Evolutionary conservation across 2,329 filamentous ascomycete species (phyloP), one percentile per base, ranked within the genome.

Genomic region (Rhynchosporium agropyri): DNA sequence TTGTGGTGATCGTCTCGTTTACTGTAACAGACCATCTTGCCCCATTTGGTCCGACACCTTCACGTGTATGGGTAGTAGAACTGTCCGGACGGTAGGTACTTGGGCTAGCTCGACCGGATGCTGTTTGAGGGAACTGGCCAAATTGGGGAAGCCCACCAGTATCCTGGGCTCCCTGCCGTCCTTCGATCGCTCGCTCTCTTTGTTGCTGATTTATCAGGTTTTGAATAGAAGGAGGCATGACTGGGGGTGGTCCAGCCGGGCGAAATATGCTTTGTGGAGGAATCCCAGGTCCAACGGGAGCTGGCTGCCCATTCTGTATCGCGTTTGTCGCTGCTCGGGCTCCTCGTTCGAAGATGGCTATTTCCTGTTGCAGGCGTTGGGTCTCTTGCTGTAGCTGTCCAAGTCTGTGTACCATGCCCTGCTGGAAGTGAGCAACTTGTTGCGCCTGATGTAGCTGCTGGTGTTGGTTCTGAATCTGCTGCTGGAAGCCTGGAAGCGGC

Each of bases 21-120:
- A 81, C 76, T 2, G 80, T 82, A 59, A 84, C 76, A 48, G 80
- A 79, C 78, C 80, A 83, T 61, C 80, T 76, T 63, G 82, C 77
- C 15, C 82, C 82, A 66, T 84, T 81, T 9, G 81, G 79, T 0
- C 79, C 79, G 38, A 80, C 69, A 8, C 78, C 77, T 70, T 84
- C 81, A 38, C 80, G 79, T 8, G 80, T 77, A 26, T 82, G 76
- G 9, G 78, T 80, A 28, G 78, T 76, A 8, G 76, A 76, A 33
- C 72, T 66, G 56, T 77, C 76, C 15, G 76, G 73, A 48, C 74
- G 65, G 65, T 73, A 58, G 70, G 73, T 55, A 57, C 60, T 73
- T 67, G 65, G 67, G 71, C 63, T 67, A 58, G 61, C 70, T 72
- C 62, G 67, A 31, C 70, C 70, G 15, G 71, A 67, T 49, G 62